phyloP scores from a whole-genome alignment of 78 protist genomes.

The Diacronema lutheri region DNA sequence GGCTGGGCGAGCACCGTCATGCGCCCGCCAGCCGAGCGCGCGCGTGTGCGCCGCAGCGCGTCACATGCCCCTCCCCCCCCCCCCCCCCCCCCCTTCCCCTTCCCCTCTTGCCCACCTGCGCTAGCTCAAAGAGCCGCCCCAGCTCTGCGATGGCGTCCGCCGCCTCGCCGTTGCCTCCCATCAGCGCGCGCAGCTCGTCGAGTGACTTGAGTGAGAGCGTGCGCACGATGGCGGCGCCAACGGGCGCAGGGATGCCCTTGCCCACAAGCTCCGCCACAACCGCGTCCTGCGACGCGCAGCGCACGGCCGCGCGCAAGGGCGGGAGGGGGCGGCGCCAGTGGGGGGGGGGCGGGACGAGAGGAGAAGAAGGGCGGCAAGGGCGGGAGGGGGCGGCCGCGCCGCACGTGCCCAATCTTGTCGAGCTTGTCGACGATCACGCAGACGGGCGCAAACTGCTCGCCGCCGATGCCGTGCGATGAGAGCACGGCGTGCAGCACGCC shows the following conservation, averaged over 20 bases:
- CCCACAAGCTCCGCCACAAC: background rate
- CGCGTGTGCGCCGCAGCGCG: too few species aligned
- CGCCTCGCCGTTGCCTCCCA: background rate
- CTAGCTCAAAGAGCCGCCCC: background rate
- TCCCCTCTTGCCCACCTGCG: too few species aligned
- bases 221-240: slow-evolving; percentile 9
- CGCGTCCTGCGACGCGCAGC: too few species aligned
- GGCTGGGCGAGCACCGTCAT: too few species aligned
- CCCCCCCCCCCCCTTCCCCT: too few species aligned
- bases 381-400: too few species aligned
- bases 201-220: slow-evolving; percentile 26
- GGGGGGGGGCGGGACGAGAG: too few species aligned
- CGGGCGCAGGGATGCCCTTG: background rate
- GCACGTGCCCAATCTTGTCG: slow-evolving; percentile 48
- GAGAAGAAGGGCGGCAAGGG: too few species aligned
- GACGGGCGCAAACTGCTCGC: slow-evolving; percentile 50
- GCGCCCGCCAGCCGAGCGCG: too few species aligned
- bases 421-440: slow-evolving; percentile 72
- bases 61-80: too few species aligned
- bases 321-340: too few species aligned
- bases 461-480: slow-evolving; percentile 1
- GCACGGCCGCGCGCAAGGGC: too few species aligned
- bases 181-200: slow-evolving; percentile 26
- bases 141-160: background rate
- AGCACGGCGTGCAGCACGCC: slow-evolving; percentile 35